Percentiles rank a stretch among this genome's conserved stretches.
Conservation (phyloP, 768 basidiomycete genomes). For the Boletus patriciae region DNA sequence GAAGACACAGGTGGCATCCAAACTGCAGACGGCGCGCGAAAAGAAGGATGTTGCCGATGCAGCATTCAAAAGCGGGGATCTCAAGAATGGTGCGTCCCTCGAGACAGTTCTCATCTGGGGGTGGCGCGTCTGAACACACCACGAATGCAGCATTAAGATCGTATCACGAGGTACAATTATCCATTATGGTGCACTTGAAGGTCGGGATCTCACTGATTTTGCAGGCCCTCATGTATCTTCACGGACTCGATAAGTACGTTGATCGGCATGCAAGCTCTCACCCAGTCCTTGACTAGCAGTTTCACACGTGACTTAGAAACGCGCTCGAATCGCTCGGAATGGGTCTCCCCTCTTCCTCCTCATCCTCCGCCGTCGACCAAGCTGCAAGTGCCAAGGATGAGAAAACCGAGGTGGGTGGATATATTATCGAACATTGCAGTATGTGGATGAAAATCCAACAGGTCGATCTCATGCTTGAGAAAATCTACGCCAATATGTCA, state of each 20-base stretch:
- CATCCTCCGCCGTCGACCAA: conserved; percentile 26
- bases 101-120: neutral
- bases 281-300: conserved; percentile 2
- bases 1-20: conserved; percentile 39
- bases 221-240: conserved; percentile 69
- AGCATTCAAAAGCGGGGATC: conserved; percentile 66
- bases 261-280: neutral
- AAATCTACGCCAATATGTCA: conserved; percentile 83
- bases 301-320: conserved; percentile 39
- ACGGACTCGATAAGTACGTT: conserved; percentile 75
- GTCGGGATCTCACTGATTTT: conserved; percentile 9
- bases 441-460: conserved; percentile 26
- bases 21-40: conserved; percentile 60
- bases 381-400: conserved; percentile 44
- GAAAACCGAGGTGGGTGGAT: conserved; percentile 59
- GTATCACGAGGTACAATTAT: conserved; percentile 66
- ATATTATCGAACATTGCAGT: neutral
- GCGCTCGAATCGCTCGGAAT: conserved; percentile 56
- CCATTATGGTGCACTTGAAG: neutral
- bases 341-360: conserved; percentile 1
- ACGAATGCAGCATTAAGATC: conserved; percentile 54
- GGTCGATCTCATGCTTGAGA: conserved; percentile 76
- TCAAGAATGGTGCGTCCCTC: conserved; percentile 52
- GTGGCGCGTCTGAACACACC: conserved; percentile 1
- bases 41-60: conserved; percentile 68